A percentile compares a stretch with the other conserved stretches of the same genome.
Conservation (phyloP, 495 filamentous ascomycete genomes). For the Amniculicola lignicola region DNA sequence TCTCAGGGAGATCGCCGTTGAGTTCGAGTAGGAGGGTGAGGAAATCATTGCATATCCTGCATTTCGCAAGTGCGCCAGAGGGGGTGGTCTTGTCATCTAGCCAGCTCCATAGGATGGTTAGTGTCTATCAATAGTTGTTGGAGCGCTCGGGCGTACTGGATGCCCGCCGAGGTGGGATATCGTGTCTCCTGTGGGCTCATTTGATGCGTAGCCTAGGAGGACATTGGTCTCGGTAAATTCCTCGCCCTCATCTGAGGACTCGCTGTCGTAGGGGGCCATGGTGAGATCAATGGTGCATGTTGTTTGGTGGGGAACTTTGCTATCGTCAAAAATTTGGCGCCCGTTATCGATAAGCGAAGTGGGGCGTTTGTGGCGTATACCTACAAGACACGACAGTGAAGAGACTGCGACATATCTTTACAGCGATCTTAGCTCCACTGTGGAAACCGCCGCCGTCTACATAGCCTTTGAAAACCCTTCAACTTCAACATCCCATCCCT, state of each 20-base stretch:
- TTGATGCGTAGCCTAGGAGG: constrained; percentile 84
- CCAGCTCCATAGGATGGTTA: constrained; percentile 64
- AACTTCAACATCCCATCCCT: constrained; percentile 46
- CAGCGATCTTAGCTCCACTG: no score
- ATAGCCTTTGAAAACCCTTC: constrained; percentile 44
- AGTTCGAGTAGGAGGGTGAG: constrained; percentile 87
- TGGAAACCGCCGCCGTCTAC: no score
- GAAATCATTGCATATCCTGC: constrained; percentile 79
- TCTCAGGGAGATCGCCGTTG: constrained; percentile 83
- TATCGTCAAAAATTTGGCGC: no score
- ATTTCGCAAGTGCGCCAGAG: constrained; percentile 76
- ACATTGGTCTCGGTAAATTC: constrained; percentile 82
- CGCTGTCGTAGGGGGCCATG: constrained; percentile 85
- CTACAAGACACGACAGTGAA: no score
- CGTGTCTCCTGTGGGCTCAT: constrained; percentile 75
- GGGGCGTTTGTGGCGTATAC: no score
- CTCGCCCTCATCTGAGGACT: constrained; percentile 65
- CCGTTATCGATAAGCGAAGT: no score
- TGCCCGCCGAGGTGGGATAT: constrained; percentile 84
- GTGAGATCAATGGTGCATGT: no score
- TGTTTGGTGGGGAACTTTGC: no score
- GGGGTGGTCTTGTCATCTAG: constrained; percentile 64
- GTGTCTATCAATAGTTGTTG: neutral
- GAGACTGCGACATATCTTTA: no score
- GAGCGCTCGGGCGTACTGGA: constrained; percentile 59